A percentile compares a stretch with the other conserved stretches of the same genome.
phyloP scores from a whole-genome alignment of 495 filamentous ascomycete genomes.

The Echria macrotheca region DNA sequence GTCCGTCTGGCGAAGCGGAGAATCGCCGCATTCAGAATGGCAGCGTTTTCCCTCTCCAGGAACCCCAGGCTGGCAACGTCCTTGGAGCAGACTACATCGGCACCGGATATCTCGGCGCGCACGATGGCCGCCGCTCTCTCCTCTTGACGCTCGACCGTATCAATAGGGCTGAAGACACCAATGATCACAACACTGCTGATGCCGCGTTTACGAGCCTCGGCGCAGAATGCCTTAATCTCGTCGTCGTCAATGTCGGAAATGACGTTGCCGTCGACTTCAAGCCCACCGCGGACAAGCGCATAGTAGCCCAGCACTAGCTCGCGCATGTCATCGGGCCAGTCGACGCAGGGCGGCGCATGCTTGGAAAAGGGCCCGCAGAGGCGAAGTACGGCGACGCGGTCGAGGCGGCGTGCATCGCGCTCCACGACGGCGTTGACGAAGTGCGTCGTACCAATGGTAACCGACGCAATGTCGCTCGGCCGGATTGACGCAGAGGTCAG shows the following conservation, averaged over 20 bases:
- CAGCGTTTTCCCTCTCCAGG: conserved; percentile 52
- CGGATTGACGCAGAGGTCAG: conserved; percentile 36
- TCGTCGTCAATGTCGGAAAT: conserved; percentile 42
- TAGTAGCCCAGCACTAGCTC: conserved; percentile 42
- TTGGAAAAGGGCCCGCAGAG: conserved; percentile 50
- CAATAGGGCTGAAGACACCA: conserved; percentile 55
- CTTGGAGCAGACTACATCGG: conserved; percentile 46
- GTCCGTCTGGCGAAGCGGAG: conserved; percentile 45
- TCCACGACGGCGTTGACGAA: conserved; percentile 62
- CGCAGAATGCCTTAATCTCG: conserved; percentile 39
- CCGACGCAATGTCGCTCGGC: conserved; percentile 42
- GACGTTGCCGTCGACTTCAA: conserved; percentile 46
- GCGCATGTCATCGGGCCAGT: conserved; percentile 42
- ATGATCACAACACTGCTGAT: conserved; percentile 50
- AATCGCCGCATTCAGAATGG: conserved; percentile 52
- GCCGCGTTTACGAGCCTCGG: conserved; percentile 36
- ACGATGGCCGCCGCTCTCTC: conserved; percentile 41
- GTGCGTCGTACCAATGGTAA: conserved; percentile 59
- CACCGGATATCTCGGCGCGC: conserved; percentile 36
- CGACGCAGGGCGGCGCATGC: conserved; percentile 50
- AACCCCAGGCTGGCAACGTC: conserved; percentile 48
- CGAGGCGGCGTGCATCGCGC: conserved; percentile 45
- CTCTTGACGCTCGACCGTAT: conserved; percentile 45
- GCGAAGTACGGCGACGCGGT: conserved; percentile 50
- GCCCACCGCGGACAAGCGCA: conserved; percentile 40